Base-by-base conservation (phyloP, 73 alveolate species). In the Symbiodinium natans region DNA sequence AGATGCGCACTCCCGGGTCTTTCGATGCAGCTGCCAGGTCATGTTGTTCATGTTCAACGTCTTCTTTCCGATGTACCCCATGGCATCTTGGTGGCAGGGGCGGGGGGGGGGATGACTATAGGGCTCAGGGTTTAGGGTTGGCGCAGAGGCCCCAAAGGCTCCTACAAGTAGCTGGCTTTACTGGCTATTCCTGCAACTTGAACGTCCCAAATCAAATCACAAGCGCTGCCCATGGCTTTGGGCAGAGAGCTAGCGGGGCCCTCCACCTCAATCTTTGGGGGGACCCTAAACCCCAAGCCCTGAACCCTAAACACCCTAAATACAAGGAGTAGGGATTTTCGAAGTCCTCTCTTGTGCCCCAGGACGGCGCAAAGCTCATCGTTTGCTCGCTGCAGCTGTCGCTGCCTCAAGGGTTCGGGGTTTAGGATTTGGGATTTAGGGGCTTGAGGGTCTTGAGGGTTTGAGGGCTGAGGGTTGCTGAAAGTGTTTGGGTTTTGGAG, bases 61-160 rank as follows among this genome's bases (percentile, higher is more conserved):
- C 97, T 90, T 90, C 97, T 90, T 90, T 56, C 97, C 97, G n/a
- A 90, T 90, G 97, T 90, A 90, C 36, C 97, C 97, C 48, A 90
- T 90, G 97, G 97, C 25, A 2, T 23, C 97, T 90, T 21, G 87
- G 31, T 43, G 13, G 80, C 80, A 63, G 36, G 36, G 1, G n/a
- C 71, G 17, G 31, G 71, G 27, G 25, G 74, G 31, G 5, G 5
- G 31, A 9, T 2, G 31, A 5, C 6, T 56, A 8, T 56, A 56
- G 75, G 36, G 75, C 33, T 56, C 2, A 0, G 75, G 75, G 75
- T 2, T 2, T 56, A 0, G 29, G 36, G 75, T n/a, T n/a, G n/a
- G n/a, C n/a, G n/a, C n/a, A n/a, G n/a, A n/a, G n/a, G n/a, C n/a
- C n/a, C n/a, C n/a, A n/a, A n/a, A n/a, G n/a, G n/a, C n/a, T n/a